Base-by-base conservation (phyloP, 768 basidiomycete species). In the Hebeloma cylindrosporum region DNA sequence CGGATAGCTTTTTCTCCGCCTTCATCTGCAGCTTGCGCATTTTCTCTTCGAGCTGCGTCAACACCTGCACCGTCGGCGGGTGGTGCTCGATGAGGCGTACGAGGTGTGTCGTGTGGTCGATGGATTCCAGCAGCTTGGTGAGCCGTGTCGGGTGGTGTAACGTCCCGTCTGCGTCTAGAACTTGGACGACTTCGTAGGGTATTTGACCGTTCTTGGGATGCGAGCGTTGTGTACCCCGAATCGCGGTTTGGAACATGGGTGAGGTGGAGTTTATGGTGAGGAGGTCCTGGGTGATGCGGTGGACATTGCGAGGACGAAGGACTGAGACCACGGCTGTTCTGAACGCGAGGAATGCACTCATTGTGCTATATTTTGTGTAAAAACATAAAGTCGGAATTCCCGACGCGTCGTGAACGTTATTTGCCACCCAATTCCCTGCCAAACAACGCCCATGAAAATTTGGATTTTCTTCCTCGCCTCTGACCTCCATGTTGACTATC, bases 21-120 rank as follows among this genome's bases (percentile, higher is more conserved):
- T 70, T 69, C 46, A 71, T 71, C 53, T 78, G 65, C 21, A 62
- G 40, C 33, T 57, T 54, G 25, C 45, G 40, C 26, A 52, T 50
- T 39, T 57, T 57, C 41, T 60, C 58, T 31, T 62, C 59, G 8
- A 56, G 21, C 11, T 48, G 48, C 3, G 53, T 43, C 18, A 81
- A 54, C 20, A 88, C 59, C 47, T 73, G 79, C 27, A 90, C 87
- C 38, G 88, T 69, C 3, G 85, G 82, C 4, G 82, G 82, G 0
- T 64, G 45, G 0, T 65, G 52, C 3, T 66, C 56, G 28, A 85
- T 74, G 33, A 89, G 78, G 59, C 83, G 79, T 45, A 87, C 61
- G 51, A 72, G 69, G 44, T 69, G 64, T 0, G 64, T 66, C 13
- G 69, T 61, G 7, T 56, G 54, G 58, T 80, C 65, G 34, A 79